These are phyloP conservation scores for Striga asiatica DNA, from an alignment of 257 asterid species.

Conservation along the genomic window DNA sequence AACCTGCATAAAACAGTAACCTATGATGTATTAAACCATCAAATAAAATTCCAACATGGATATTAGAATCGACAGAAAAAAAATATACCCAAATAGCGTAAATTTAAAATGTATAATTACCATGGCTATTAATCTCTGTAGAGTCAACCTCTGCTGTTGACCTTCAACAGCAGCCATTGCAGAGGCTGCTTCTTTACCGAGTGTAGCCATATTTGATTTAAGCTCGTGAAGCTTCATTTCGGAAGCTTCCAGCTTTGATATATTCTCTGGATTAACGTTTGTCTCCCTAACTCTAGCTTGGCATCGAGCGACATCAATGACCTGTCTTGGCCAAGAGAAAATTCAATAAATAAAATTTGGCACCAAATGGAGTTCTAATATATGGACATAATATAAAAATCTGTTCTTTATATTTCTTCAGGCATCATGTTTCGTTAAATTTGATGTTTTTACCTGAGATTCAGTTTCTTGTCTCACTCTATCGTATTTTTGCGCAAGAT, in stretches of 20 bases:
- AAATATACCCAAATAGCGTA: neutral
- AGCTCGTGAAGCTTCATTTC: conserved; percentile 55
- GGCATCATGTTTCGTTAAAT: neutral
- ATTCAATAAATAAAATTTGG: neutral
- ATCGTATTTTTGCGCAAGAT: conserved; percentile 42
- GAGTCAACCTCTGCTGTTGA: conserved; percentile 59
- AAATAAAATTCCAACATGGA: neutral
- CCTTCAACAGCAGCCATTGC: conserved; percentile 64
- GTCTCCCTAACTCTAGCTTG: conserved; percentile 44
- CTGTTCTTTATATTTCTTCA: too few species aligned
- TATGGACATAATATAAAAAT: too few species aligned
- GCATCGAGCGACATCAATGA: conserved; percentile 54
- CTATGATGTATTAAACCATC: conserved; percentile 6
- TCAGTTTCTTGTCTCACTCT: conserved; percentile 46
- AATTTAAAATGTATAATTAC: conserved; percentile 19
- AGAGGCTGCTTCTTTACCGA: conserved; percentile 58
- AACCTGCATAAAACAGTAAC: conserved; percentile 28
- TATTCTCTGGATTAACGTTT: conserved; percentile 30
- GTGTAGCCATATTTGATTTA: conserved; percentile 42
- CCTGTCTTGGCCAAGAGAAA: conserved; percentile 33
- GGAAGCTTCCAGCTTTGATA: conserved; percentile 42
- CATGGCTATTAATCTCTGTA: conserved; percentile 48
- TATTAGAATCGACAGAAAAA: neutral
- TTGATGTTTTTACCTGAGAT: conserved; percentile 34
- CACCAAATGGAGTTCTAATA: too few species aligned